Conservation (phyloP, 2,329 filamentous ascomycete genomes). For the Pyricularia grisea region DNA sequence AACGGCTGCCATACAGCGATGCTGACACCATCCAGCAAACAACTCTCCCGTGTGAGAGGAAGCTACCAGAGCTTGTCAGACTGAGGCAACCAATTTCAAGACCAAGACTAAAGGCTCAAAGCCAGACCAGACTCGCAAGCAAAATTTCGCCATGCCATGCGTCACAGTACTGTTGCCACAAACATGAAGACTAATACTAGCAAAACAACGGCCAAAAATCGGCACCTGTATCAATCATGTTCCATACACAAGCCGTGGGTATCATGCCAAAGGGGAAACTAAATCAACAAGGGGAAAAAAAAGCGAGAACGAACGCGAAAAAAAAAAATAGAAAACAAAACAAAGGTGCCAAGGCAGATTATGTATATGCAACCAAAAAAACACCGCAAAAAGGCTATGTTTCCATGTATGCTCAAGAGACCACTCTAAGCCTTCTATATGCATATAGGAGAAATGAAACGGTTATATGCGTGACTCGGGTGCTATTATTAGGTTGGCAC, state of each 20-base stretch:
- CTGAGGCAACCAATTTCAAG: not conserved
- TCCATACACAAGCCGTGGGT: slow-evolving; percentile 11
- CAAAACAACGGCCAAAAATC: not conserved
- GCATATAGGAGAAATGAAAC: not conserved
- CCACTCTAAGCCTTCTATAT: not conserved
- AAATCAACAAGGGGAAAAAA: not conserved
- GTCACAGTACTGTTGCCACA: not conserved
- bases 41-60: not conserved
- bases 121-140: not conserved
- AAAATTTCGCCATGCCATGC: not conserved
- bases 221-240: not conserved
- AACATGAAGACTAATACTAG: not conserved
- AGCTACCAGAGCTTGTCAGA: not conserved
- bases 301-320: not conserved
- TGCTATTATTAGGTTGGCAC: not conserved
- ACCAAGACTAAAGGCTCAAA: not conserved
- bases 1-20: not conserved
- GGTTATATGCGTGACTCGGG: not conserved
- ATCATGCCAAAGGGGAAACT: slow-evolving; percentile 13
- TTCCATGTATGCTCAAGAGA: not conserved
- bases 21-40: not conserved
- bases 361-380: not conserved
- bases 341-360: slow-evolving; percentile 5
- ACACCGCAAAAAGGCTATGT: not conserved
- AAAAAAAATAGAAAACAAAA: not conserved